A percentile compares a stretch with the other conserved stretches of the same genome.
Evolutionary conservation across 2,329 filamentous ascomycete species (phyloP).

Genomic region (Calonectria honghensis): DNA sequence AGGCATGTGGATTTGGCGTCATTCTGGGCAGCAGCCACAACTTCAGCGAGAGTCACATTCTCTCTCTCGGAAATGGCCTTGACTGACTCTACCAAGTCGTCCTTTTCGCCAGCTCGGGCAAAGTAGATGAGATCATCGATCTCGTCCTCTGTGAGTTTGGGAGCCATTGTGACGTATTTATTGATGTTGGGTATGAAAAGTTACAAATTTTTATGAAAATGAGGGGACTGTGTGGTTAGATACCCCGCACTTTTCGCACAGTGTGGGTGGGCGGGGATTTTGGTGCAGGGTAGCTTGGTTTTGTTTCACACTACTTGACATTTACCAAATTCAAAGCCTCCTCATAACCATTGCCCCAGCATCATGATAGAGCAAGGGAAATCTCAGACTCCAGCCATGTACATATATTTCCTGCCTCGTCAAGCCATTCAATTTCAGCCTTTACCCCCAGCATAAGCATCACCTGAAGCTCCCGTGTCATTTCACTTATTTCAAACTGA

Average conservation of each 20-base stretch:
- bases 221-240: conserved; percentile 63
- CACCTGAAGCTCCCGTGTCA: conserved; percentile 76
- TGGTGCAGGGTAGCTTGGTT: conserved; percentile 50
- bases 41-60: conserved; percentile 73
- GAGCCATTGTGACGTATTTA: conserved; percentile 63
- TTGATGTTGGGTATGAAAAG: conserved; percentile 41
- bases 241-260: conserved; percentile 62
- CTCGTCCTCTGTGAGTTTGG: conserved; percentile 82
- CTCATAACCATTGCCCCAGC: not conserved
- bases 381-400: conserved; percentile 70
- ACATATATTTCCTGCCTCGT: conserved; percentile 71
- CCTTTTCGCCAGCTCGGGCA: conserved; percentile 84
- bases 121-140: conserved; percentile 95
- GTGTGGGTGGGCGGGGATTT: conserved; percentile 48
- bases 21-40: conserved; percentile 83
- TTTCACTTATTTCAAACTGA: conserved; percentile 60
- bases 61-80: conserved; percentile 77
- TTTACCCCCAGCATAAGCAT: conserved; percentile 86
- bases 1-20: conserved; percentile 86
- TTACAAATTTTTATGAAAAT: conserved; percentile 58
- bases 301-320: not conserved
- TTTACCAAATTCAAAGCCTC: not conserved
- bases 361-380: conserved; percentile 29
- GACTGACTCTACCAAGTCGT: conserved; percentile 78
- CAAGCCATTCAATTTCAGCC: conserved; percentile 84